A percentile compares a stretch with the other conserved stretches of the same genome.
Conservation (phyloP, 352 stramenopile species). For the Hyaloperonospora arabidopsidis region DNA sequence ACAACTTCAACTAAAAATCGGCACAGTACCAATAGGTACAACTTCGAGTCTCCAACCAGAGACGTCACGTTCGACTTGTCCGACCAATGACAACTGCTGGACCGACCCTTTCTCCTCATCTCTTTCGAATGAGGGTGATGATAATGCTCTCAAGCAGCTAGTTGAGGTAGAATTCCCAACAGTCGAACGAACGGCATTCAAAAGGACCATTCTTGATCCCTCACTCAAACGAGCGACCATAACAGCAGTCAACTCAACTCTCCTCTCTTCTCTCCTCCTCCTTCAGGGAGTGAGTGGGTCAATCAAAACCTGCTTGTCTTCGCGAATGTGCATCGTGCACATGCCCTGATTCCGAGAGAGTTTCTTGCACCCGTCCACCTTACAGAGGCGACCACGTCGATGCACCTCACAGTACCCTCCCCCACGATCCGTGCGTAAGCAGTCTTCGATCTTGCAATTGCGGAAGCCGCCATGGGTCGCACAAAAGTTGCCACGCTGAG, state of each 20-base stretch:
- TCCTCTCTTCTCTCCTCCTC: background rate
- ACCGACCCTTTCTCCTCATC: too few relatives aligned
- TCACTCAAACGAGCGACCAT: slow-evolving; percentile 8
- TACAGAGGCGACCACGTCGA: slow-evolving; percentile 69
- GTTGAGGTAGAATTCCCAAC: too few relatives aligned
- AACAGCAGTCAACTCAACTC: slow-evolving; percentile 5
- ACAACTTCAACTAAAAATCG: too few relatives aligned
- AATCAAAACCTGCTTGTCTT: slow-evolving; percentile 58
- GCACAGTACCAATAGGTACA: too few relatives aligned
- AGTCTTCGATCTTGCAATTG: slow-evolving; percentile 82
- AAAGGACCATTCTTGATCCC: too few relatives aligned
- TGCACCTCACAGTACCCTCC: slow-evolving; percentile 83
- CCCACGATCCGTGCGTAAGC: slow-evolving; percentile 72
- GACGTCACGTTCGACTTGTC: too few relatives aligned
- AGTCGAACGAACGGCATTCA: too few relatives aligned
- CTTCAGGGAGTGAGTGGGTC: background rate
- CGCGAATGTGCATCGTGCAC: slow-evolving; percentile 86
- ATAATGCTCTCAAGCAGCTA: too few relatives aligned
- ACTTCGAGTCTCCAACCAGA: too few relatives aligned
- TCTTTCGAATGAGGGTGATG: too few relatives aligned
- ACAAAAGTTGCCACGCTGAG: slow-evolving; percentile 80
- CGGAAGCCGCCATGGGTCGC: slow-evolving; percentile 78
- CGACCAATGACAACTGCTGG: too few relatives aligned
- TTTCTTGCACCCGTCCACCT: slow-evolving; percentile 84
- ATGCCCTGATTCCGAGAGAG: slow-evolving; percentile 81